Conservation (phyloP, 2,329 filamentous ascomycete genomes). For the Coniochaeta hoffmannii region DNA sequence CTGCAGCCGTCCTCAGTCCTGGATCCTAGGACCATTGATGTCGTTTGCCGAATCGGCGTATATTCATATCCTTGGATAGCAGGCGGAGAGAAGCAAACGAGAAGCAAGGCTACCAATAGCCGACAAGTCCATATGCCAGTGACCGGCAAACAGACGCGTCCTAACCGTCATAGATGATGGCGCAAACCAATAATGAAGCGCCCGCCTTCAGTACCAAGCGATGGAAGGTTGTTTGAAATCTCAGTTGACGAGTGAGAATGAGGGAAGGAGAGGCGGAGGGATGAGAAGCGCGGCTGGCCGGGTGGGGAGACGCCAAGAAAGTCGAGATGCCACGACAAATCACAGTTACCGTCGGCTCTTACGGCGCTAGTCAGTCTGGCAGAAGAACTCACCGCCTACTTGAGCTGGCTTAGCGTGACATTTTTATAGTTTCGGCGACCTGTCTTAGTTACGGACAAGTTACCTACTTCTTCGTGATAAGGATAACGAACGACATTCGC, state of each 20-base stretch:
- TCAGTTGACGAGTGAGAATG: not conserved
- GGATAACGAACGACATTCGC: not conserved
- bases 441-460: not conserved
- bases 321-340: not conserved
- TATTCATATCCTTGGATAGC: not conserved
- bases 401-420: not conserved
- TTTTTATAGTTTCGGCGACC: not conserved
- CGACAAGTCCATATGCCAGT: not conserved
- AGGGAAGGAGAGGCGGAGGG: not conserved
- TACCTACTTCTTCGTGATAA: slow-evolving; percentile 1
- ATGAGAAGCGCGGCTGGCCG: not conserved
- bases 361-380: not conserved
- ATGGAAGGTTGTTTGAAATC: not conserved
- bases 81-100: not conserved
- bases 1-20: not conserved
- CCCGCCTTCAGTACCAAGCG: not conserved
- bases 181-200: not conserved
- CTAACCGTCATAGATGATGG: not conserved
- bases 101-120: not conserved
- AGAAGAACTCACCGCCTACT: not conserved
- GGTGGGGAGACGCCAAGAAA: not conserved
- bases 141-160: not conserved
- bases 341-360: not conserved
- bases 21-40: not conserved
- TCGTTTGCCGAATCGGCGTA: not conserved